These are phyloP conservation scores for Stellera chamaejasme DNA, from an alignment of 345 rosid genomes.

Conservation along the genomic window DNA sequence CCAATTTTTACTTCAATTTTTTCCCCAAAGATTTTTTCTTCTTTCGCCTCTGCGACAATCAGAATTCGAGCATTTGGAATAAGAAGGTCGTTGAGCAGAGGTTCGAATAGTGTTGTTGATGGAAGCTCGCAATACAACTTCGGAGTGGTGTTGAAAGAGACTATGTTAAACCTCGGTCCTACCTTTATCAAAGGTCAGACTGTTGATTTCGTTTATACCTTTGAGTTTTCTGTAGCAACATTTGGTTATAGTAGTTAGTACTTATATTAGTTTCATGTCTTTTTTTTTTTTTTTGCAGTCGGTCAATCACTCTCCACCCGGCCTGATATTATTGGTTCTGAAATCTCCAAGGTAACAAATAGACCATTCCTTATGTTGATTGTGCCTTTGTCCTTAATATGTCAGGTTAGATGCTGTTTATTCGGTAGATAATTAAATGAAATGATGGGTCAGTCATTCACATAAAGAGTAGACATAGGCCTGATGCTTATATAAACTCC, in stretches of 20 bases:
- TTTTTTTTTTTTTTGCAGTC: conserved; percentile 67
- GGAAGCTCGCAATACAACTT: conserved; percentile 48
- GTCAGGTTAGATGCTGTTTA: too few relatives aligned
- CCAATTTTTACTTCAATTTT: neutral
- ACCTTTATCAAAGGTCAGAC: conserved; percentile 88
- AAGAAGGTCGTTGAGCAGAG: conserved; percentile 21
- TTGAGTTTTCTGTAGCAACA: conserved; percentile 30
- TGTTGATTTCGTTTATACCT: conserved; percentile 13
- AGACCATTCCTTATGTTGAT: too few relatives aligned
- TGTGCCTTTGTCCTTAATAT: too few relatives aligned
- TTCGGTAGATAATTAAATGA: too few relatives aligned
- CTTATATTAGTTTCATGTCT: conserved; percentile 25
- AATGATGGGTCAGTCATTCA: too few relatives aligned
- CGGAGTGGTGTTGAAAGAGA: conserved; percentile 80
- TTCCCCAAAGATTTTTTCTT: conserved; percentile 47
- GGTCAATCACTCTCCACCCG: conserved; percentile 98
- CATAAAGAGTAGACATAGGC: too few relatives aligned
- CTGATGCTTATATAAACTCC: too few relatives aligned
- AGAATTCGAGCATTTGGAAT: conserved; percentile 48
- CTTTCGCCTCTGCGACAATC: conserved; percentile 63
- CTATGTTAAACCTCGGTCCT: conserved; percentile 82
- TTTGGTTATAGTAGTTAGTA: conserved; percentile 14
- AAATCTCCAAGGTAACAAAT: conserved; percentile 71
- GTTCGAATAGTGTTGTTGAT: conserved; percentile 24
- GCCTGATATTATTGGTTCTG: conserved; percentile 89